Base-by-base conservation (phyloP, 768 basidiomycete species). In the Trametes cinnabarina region DNA sequence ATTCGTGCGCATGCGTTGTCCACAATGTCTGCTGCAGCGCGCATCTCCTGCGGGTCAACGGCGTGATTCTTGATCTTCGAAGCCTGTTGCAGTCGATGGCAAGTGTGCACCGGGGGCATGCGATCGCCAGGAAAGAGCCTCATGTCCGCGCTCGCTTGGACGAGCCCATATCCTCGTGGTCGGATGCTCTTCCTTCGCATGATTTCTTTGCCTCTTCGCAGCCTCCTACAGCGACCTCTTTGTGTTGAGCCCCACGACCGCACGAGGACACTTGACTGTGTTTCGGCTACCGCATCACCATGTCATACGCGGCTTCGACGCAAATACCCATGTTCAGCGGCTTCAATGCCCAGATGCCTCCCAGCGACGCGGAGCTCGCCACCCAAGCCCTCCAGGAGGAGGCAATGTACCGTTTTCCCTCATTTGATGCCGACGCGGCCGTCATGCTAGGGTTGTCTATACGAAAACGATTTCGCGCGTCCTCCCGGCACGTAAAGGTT, bases 401-500 rank as follows among this genome's bases (percentile, higher is more conserved):
- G 74, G 76, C 80, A 35, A 76, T 62, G 62, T 86, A 83, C 67
- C 86, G 88, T 49, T 92, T 92, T 66, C 74, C 82, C 0, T 80
- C 87, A 22, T 93, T 93, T 72, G 82, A 82, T 28, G 84, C 89
- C 9, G 79, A 82, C 34, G 92, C 93, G 63, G 91, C 91, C 14
- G 83, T 93, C 51, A 92, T 90, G 17, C 78, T 93, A 25, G 85
- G 85, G 7, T 80, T 92, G 50, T 91, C 89, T 3, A 72, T 93
- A 48, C 82, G 91, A 61, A 93, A 93, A 71, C 82, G 91, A n/a
- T 93, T 93, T 63, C 83, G 90, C 55, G 80, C 81, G 23, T 83
- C 85, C 26, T 79, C 82, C 39, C 79, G 90, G 20, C 87, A 91
- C 68, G 73, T 76, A 19, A 88, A 86, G 67, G 90, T 90, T 28